phyloP scores from a whole-genome alignment of 345 rosid genomes.

The Lenwebbia sp. region DNA sequence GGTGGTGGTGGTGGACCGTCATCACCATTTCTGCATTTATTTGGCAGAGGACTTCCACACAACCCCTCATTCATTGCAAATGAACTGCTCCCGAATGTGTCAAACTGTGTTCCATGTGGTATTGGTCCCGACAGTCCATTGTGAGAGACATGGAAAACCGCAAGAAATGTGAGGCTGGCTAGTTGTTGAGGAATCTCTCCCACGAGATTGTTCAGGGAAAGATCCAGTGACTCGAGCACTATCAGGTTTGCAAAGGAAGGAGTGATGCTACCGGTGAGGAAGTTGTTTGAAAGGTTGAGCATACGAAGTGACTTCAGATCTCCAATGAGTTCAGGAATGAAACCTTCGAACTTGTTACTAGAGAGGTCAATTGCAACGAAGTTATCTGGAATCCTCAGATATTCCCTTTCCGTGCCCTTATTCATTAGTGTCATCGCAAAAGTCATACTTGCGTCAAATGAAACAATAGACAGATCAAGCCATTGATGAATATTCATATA shows the following conservation, averaged over 20 bases:
- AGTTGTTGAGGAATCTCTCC: not conserved
- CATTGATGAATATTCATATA: not conserved
- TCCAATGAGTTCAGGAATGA: not conserved
- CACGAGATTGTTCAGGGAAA: fast-evolving
- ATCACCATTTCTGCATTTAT: not conserved
- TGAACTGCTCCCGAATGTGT: not conserved
- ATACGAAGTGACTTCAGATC: not conserved
- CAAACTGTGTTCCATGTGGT: not conserved
- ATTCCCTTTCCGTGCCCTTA: not conserved
- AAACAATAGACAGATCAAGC: not conserved
- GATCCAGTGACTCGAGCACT: not conserved
- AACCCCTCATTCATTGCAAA: not conserved
- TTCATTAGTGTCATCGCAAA: not conserved
- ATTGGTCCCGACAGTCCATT: not conserved
- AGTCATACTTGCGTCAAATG: not conserved
- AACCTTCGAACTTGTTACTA: not conserved
- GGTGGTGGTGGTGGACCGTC: not conserved
- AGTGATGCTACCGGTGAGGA: not conserved
- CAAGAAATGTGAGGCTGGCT: not conserved
- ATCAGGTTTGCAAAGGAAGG: not conserved
- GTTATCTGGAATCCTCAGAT: not conserved
- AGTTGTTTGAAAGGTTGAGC: not conserved
- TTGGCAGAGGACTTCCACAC: not conserved
- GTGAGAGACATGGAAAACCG: not conserved
- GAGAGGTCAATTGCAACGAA: not conserved